A percentile compares a stretch with the other conserved stretches of the same genome.
Evolutionary conservation across 2,329 filamentous ascomycete species (phyloP).

Genomic region (Calonectria multiphialidica): DNA sequence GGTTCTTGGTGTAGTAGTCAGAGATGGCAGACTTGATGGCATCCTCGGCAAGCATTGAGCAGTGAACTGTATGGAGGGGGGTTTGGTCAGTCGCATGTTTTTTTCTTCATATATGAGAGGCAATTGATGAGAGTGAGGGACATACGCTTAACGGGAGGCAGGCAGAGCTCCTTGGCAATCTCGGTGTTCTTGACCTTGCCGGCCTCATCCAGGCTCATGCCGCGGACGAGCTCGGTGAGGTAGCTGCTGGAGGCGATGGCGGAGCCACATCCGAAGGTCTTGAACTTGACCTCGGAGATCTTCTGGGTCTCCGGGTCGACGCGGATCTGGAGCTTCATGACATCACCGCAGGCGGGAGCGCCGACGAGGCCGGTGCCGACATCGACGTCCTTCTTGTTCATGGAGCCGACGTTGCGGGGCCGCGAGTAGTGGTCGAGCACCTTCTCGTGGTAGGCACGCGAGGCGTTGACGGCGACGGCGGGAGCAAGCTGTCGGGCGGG

Average conservation of each 20-base stretch:
- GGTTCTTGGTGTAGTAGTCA: conserved; percentile 93
- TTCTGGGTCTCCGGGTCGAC: conserved; percentile 90
- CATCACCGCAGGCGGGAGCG: conserved; percentile 89
- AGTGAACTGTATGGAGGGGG: conserved; percentile 73
- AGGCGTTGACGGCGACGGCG: conserved; percentile 53
- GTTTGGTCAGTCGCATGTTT: conserved; percentile 42
- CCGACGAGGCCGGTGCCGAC: conserved; percentile 94
- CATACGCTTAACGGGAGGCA: conserved; percentile 89
- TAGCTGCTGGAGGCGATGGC: conserved; percentile 97
- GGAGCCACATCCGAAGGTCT: conserved; percentile 95
- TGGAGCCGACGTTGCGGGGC: conserved; percentile 67
- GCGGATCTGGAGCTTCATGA: conserved; percentile 85
- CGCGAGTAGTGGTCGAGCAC: conserved; percentile 65
- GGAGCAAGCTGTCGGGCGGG: conserved; percentile 57
- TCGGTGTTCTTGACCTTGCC: conserved; percentile 95
- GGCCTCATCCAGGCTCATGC: conserved; percentile 95
- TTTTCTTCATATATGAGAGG: conserved; percentile 12
- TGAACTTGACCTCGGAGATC: conserved; percentile 96
- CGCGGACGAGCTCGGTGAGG: conserved; percentile 91
- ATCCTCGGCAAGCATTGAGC: conserved; percentile 92
- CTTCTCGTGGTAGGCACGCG: conserved; percentile 66
- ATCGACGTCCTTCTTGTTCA: conserved; percentile 80
- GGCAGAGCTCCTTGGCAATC: conserved; percentile 94
- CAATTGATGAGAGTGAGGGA: conserved; percentile 40
- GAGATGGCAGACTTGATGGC: conserved; percentile 92